Percentiles rank a stretch among this genome's conserved stretches.
Conservation (phyloP, 2,329 filamentous ascomycete genomes). For the Exserohilum rostratum region DNA sequence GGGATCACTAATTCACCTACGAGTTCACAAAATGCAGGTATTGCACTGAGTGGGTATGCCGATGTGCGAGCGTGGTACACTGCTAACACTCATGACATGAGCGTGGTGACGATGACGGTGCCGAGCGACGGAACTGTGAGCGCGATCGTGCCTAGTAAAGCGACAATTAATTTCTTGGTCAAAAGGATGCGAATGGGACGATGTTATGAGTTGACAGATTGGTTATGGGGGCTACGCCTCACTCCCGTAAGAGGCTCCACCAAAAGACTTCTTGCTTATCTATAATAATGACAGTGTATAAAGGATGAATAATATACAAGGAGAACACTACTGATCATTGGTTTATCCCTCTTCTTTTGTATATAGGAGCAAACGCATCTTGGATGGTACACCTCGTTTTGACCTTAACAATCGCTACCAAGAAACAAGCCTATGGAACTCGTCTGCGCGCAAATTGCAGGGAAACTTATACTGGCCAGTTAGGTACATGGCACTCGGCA, state of each 20-base stretch:
- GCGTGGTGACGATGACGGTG: slow-evolving; percentile 16
- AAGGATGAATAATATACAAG: not conserved
- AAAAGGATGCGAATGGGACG: slow-evolving; percentile 3
- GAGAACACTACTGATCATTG: not conserved
- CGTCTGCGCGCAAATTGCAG: not conserved
- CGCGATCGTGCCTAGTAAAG: slow-evolving; percentile 31
- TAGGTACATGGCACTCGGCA: slow-evolving; percentile 3
- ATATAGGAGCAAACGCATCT: not conserved
- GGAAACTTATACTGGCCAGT: slow-evolving; percentile 1
- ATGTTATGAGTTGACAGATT: not conserved
- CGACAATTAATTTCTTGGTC: slow-evolving; percentile 38
- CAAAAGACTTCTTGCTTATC: not conserved
- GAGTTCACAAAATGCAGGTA: slow-evolving; percentile 23
- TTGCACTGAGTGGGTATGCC: slow-evolving; percentile 16
- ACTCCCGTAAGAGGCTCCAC: not conserved
- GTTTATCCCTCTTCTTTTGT: not conserved
- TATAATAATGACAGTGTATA: not conserved
- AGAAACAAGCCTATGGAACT: slow-evolving; percentile 1
- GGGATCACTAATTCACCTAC: slow-evolving; percentile 36
- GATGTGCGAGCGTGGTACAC: slow-evolving; percentile 32
- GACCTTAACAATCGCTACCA: not conserved
- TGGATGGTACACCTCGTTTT: not conserved
- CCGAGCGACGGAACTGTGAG: slow-evolving; percentile 29
- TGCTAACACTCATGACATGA: slow-evolving; percentile 28
- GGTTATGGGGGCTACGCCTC: not conserved